Evolutionary conservation across 164 flowering plant species (phyloP).

Genomic region (Umbilicus rupestris): DNA sequence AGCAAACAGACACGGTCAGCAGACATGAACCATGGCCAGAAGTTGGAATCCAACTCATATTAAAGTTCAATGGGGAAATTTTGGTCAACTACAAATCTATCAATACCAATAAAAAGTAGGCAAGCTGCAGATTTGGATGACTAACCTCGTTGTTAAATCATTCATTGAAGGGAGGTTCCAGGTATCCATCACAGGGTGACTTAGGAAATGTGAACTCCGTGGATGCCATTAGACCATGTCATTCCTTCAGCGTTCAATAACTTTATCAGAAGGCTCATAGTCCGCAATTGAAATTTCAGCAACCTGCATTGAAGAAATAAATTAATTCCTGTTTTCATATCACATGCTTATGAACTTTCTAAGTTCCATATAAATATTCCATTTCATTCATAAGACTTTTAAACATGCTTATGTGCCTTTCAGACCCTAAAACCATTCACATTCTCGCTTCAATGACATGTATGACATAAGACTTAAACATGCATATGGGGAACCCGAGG

Average conservation of each 20-base stretch:
- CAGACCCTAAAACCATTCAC: too few species aligned
- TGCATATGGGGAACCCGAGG: too few species aligned
- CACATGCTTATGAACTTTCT: too few species aligned
- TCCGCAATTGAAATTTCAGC: conserved; percentile 29
- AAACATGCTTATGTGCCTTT: too few species aligned
- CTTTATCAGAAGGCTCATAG: conserved; percentile 32
- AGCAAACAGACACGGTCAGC: conserved; percentile 1
- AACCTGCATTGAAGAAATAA: conserved; percentile 18
- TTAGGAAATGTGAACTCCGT: conserved; percentile 17
- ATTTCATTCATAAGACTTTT: too few species aligned
- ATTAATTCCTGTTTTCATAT: not conserved
- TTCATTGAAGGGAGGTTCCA: conserved; percentile 14
- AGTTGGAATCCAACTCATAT: not conserved
- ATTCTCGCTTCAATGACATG: too few species aligned
- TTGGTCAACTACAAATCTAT: too few species aligned
- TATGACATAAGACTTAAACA: too few species aligned
- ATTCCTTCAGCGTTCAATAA: conserved; percentile 35
- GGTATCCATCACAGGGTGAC: conserved; percentile 12
- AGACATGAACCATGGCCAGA: not conserved
- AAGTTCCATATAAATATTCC: too few species aligned
- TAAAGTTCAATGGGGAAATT: too few species aligned
- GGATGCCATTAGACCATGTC: conserved; percentile 16
- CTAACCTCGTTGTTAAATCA: conserved; percentile 26
- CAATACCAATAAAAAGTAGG: not conserved
- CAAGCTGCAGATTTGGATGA: not conserved